phyloP scores from a whole-genome alignment of 139 green algal species.

The Diplosphaera chodatii region DNA sequence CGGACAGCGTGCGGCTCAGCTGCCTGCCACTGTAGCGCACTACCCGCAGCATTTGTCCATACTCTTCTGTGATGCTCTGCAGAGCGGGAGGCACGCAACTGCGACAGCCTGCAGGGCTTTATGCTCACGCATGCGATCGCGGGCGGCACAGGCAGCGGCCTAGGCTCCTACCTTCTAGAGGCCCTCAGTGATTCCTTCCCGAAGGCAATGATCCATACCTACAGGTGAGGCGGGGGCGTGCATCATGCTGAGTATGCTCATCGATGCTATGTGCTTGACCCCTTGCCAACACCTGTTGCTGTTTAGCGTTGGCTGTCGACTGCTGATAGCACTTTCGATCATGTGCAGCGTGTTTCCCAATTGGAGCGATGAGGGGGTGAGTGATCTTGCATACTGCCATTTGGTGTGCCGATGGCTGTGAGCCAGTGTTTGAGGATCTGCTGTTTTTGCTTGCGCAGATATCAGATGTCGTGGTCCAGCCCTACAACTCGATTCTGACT shows the following conservation, averaged over 20 bases:
- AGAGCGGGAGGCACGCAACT: slow-evolving; percentile 96
- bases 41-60: too few relatives aligned
- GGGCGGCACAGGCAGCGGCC: slow-evolving; percentile 92
- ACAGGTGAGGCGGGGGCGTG: slow-evolving; percentile 42
- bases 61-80: too few relatives aligned
- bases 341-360: slow-evolving; percentile 93
- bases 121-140: slow-evolving; percentile 96
- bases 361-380: slow-evolving; percentile 94
- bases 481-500: slow-evolving; percentile 98
- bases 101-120: slow-evolving; percentile 96
- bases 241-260: too few relatives aligned
- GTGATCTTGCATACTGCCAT: too few relatives aligned
- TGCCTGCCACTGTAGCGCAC: not conserved
- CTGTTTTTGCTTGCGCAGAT: too few relatives aligned
- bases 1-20: too few relatives aligned
- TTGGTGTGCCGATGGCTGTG: too few relatives aligned
- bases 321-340: too few relatives aligned
- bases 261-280: too few relatives aligned
- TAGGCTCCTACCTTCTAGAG: slow-evolving; percentile 97
- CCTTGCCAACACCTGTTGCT: too few relatives aligned
- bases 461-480: slow-evolving; percentile 91
- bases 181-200: slow-evolving; percentile 88
- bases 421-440: too few relatives aligned
- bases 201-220: slow-evolving; percentile 95
- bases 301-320: too few relatives aligned